These are phyloP conservation scores for Moricandia arvensis DNA, from an alignment of 345 rosid genomes.

Conservation along the genomic window DNA sequence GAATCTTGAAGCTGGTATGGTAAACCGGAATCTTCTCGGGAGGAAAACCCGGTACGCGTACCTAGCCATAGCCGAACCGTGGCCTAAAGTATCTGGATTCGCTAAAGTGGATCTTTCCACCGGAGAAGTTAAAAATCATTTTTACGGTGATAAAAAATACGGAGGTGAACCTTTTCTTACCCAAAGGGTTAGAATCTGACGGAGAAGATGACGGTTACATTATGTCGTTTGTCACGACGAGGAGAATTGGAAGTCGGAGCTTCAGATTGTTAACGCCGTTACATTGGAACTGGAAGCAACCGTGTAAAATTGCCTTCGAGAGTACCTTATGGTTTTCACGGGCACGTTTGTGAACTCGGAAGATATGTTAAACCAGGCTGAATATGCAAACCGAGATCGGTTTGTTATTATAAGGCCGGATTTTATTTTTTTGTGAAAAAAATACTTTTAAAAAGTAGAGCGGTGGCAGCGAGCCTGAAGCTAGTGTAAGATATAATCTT, in stretches of 20 bases:
- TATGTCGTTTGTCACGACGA: constrained; percentile 93
- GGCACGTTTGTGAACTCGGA: constrained; percentile 70
- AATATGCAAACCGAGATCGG: constrained; percentile 24
- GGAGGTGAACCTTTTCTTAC: too few relatives aligned
- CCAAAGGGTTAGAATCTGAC: too few relatives aligned
- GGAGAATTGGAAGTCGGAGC: constrained; percentile 69
- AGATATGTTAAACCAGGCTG: constrained; percentile 68
- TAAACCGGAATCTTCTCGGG: too few relatives aligned
- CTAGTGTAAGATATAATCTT: constrained; percentile 31
- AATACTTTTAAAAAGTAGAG: background rate
- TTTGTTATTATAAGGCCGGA: constrained; percentile 6
- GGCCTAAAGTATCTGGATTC: too few relatives aligned
- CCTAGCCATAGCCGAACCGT: too few relatives aligned
- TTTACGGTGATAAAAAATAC: too few relatives aligned
- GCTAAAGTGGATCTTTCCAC: too few relatives aligned
- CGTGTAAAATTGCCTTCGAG: constrained; percentile 74
- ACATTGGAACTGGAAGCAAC: constrained; percentile 67
- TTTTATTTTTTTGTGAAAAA: background rate
- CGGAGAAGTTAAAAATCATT: too few relatives aligned
- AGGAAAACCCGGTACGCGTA: too few relatives aligned
- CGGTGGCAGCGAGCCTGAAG: constrained; percentile 25
- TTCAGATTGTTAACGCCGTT: too few relatives aligned
- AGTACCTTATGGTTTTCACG: constrained; percentile 94
- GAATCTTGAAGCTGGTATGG: too few relatives aligned
- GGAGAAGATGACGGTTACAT: too few relatives aligned